phyloP scores from a whole-genome alignment of 2,329 filamentous ascomycete species.

The Colletotrichum euphorbiae region DNA sequence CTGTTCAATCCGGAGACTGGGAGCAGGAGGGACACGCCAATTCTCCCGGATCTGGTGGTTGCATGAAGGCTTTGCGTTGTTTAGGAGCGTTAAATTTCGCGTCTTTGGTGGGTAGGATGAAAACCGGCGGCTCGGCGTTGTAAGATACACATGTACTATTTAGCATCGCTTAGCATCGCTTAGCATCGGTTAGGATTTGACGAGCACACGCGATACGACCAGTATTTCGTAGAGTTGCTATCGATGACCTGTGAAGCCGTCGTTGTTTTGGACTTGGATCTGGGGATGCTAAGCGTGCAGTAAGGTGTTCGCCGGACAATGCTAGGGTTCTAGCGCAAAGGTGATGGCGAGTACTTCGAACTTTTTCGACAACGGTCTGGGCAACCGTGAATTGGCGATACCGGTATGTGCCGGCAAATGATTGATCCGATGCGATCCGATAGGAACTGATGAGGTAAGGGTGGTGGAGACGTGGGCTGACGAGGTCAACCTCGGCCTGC shows the following conservation, averaged over 20 bases:
- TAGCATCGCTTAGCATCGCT: slow-evolving; percentile 8
- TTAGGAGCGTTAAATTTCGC: no score
- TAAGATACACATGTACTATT: slow-evolving; percentile 31
- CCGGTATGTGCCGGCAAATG: neutral
- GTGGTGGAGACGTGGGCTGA: slow-evolving; percentile 25
- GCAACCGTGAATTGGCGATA: neutral
- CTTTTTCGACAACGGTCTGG: neutral
- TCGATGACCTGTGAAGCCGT: slow-evolving; percentile 13
- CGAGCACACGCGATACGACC: slow-evolving; percentile 33
- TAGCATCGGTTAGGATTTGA: slow-evolving; percentile 17
- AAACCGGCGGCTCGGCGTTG: slow-evolving; percentile 18
- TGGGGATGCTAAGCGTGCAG: slow-evolving; percentile 10
- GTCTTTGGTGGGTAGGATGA: slow-evolving; percentile 11
- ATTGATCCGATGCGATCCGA: neutral
- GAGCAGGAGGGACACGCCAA: slow-evolving; percentile 50
- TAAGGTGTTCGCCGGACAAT: neutral
- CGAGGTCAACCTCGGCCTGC: slow-evolving; percentile 37
- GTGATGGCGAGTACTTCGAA: neutral
- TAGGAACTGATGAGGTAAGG: slow-evolving; percentile 10
- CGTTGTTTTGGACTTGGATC: neutral
- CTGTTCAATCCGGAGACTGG: slow-evolving; percentile 46
- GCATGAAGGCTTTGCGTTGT: slow-evolving; percentile 1
- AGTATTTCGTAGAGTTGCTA: neutral
- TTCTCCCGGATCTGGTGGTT: slow-evolving; percentile 47
- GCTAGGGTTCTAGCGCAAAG: neutral